Evolutionary conservation across 2,329 filamentous ascomycete species (phyloP), one percentile per base, ranked within the genome.

Genomic region (Calonectria multiphialidica): DNA sequence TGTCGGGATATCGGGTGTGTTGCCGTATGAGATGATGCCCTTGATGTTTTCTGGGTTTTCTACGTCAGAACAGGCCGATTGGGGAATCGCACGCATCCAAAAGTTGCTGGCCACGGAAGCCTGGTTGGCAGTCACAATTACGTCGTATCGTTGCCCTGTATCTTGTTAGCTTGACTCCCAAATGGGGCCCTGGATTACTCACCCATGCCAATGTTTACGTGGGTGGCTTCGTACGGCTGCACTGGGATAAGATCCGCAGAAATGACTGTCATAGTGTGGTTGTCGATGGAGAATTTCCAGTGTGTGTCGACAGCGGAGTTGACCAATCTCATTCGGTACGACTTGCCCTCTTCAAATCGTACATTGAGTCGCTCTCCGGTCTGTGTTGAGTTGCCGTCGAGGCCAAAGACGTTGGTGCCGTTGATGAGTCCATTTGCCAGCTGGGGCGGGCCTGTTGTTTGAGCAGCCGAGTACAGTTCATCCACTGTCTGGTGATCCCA

Each of bases 241-340:
- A 92, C 85, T 12, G 90, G 89, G 0, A 92, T 88, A 9, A 92
- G 81, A 73, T 92, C 91, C 13, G 81, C 83, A 1, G 86, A 84
- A 53, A 92, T 90, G 40, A 93, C 89, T 0, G 84, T 87, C 74
- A 93, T 80, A 0, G 78, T n/a, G n/a, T n/a, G n/a, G n/a, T n/a
- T n/a, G n/a, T n/a, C n/a, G n/a, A n/a, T n/a, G n/a, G n/a, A n/a
- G n/a, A n/a, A 89, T 73, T 84, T 84, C 79, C 84, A 77, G 72
- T 83, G 81, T 1, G 80, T 82, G 55, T 87, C 85, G 33, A 84
- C 77, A 42, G 84, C 85, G 8, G 79, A 82, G 77, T 89, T 89
- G 73, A 89, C 81, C 6, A 90, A 77, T 8, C 88, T 80, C 25
- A 90, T 66, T 35, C 85, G 83, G 72, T 89, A 87, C 7, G 82